Percentiles rank a stretch among this genome's conserved stretches.
These are phyloP conservation scores for Boletus rubroflammeus DNA, from an alignment of 768 basidiomycete species.

Conservation along the genomic window DNA sequence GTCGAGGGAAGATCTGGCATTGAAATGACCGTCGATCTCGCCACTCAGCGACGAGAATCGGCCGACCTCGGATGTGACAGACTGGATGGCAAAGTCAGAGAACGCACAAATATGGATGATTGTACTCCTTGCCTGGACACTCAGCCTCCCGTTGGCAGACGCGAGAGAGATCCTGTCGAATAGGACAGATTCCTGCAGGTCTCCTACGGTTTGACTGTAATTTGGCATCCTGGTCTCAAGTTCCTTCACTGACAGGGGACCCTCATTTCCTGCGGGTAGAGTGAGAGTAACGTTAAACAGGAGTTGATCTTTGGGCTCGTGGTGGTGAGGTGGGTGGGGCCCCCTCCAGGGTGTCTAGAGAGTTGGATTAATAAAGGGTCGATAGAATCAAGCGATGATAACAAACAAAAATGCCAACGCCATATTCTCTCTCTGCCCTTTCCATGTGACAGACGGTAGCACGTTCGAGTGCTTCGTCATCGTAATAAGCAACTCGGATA, in stretches of 20 bases:
- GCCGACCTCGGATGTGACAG: conserved; percentile 27
- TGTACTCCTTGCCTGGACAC: conserved; percentile 29
- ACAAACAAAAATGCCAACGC: conserved; percentile 36
- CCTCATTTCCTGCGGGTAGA: conserved; percentile 32
- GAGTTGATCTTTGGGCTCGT: conserved; percentile 16
- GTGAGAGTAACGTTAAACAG: conserved; percentile 36
- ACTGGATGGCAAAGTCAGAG: conserved; percentile 24
- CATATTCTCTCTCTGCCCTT: conserved; percentile 22
- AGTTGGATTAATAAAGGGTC: neutral
- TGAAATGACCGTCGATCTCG: conserved; percentile 44
- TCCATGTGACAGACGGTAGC: conserved; percentile 31
- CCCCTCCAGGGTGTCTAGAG: conserved; percentile 33
- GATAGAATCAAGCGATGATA: neutral
- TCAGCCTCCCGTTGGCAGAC: conserved; percentile 36
- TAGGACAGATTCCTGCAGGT: conserved; percentile 31
- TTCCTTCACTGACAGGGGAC: conserved; percentile 34
- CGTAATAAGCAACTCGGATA: conserved; percentile 23
- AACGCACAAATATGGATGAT: neutral
- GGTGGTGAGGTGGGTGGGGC: neutral
- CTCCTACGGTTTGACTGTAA: conserved; percentile 36
- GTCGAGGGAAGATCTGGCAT: conserved; percentile 33
- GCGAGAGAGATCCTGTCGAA: conserved; percentile 38
- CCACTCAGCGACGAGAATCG: conserved; percentile 40
- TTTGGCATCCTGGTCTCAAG: conserved; percentile 43
- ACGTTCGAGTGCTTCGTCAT: conserved; percentile 16